Percentiles rank a stretch among this genome's conserved stretches.
These are phyloP conservation scores for Penicillium thymicola DNA, from an alignment of 2,329 filamentous ascomycete genomes.

Conservation along the genomic window DNA sequence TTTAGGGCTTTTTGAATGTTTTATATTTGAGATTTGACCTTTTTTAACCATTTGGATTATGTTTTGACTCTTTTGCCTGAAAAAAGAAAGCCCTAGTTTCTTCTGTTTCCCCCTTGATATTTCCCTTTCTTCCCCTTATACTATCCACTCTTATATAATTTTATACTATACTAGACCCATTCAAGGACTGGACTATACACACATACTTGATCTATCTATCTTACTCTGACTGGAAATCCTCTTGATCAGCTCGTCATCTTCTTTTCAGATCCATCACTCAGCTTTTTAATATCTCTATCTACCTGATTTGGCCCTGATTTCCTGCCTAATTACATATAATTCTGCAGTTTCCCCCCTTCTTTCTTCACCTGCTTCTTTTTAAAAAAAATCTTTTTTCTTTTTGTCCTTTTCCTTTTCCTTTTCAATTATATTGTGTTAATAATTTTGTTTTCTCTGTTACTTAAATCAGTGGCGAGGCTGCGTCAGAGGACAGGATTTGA, in stretches of 20 bases:
- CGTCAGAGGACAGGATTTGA: conserved; percentile 9
- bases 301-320: conserved; percentile 1
- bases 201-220: conserved; percentile 6
- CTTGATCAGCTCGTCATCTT: conserved; percentile 8
- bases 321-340: conserved; percentile 3
- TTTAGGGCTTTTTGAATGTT: conserved; percentile 2
- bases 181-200: neutral
- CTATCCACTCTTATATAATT: neutral
- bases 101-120: conserved; percentile 6
- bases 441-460: neutral
- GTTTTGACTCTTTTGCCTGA: neutral
- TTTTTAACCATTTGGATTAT: neutral
- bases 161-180: neutral
- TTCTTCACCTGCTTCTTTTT: neutral
- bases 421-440: conserved; percentile 1
- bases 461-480: conserved; percentile 7
- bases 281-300: neutral
- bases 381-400: neutral
- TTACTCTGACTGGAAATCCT: neutral
- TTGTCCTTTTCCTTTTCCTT: neutral
- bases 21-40: neutral
- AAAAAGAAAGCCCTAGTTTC: conserved; percentile 10
- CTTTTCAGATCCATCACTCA: conserved; percentile 1
- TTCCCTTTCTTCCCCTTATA: neutral
- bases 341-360: neutral